Percentiles rank a stretch among this genome's conserved stretches.
These are phyloP conservation scores for Wickerhamomyces hampshirensis DNA, from an alignment of 805 yeast species.

Conservation along the genomic window DNA sequence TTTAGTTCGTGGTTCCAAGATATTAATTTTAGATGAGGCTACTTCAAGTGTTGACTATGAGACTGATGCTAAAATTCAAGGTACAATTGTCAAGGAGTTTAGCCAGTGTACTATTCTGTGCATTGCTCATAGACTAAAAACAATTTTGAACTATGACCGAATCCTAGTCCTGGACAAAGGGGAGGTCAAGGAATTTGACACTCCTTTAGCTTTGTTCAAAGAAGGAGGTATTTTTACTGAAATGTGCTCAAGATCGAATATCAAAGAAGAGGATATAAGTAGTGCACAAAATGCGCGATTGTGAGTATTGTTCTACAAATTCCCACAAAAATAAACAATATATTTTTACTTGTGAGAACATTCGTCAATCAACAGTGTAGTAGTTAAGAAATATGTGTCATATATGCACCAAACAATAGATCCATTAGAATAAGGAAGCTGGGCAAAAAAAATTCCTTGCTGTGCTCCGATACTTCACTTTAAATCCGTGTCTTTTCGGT, in stretches of 20 bases:
- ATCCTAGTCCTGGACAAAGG: slow-evolving; percentile 54
- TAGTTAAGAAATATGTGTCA: too few species aligned
- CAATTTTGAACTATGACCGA: slow-evolving; percentile 49
- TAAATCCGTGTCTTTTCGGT: too few species aligned
- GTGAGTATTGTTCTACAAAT: too few species aligned
- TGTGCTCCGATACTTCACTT: too few species aligned
- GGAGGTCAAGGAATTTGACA: slow-evolving; percentile 42
- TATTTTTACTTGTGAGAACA: too few species aligned
- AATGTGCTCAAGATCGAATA: slow-evolving; percentile 45
- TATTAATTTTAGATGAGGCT: slow-evolving; percentile 61
- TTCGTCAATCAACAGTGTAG: too few species aligned
- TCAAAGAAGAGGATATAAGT: slow-evolving; percentile 41
- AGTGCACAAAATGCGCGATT: too few species aligned
- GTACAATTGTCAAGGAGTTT: slow-evolving; percentile 51
- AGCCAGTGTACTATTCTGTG: slow-evolving; percentile 53
- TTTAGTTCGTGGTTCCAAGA: slow-evolving; percentile 49
- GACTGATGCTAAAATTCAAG: slow-evolving; percentile 56
- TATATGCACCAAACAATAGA: too few species aligned
- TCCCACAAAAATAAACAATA: too few species aligned
- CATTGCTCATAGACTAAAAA: slow-evolving; percentile 61
- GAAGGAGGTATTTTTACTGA: slow-evolving; percentile 39
- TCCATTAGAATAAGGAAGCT: too few species aligned
- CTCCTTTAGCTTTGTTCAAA: slow-evolving; percentile 41
- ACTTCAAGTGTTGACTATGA: slow-evolving; percentile 65
- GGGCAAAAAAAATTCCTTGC: too few species aligned